Conservation (phyloP, 106 monocot genomes). For the Dendrobium catenatum region DNA sequence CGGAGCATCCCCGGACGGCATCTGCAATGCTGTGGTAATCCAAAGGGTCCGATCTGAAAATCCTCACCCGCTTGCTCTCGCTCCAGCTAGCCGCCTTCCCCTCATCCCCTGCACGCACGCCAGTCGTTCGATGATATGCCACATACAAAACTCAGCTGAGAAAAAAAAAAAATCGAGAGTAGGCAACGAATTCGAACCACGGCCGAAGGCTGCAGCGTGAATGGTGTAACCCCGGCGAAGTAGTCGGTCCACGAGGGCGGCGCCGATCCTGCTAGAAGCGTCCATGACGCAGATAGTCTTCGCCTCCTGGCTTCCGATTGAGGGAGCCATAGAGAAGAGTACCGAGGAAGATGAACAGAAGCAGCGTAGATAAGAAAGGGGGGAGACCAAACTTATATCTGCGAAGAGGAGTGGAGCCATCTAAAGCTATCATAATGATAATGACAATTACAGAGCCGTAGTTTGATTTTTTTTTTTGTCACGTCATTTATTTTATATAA, state of each 20-base stretch:
- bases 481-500: no score
- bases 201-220: conserved; percentile 56
- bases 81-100: conserved; percentile 12
- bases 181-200: conserved; percentile 8
- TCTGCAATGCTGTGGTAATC: conserved; percentile 82
- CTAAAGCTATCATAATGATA: not conserved
- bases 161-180: not conserved
- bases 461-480: no score
- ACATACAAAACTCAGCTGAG: not conserved
- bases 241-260: conserved; percentile 51
- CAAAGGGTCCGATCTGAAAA: conserved; percentile 66
- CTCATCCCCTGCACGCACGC: conserved; percentile 5
- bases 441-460: not conserved
- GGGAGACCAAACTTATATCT: not conserved
- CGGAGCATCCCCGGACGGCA: conserved; percentile 78
- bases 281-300: conserved; percentile 87
- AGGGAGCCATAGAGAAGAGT: conserved; percentile 10
- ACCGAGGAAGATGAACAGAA: conserved; percentile 4
- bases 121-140: not conserved
- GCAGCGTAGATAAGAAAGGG: not conserved
- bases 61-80: conserved; percentile 34
- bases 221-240: conserved; percentile 70
- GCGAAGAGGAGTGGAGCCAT: not conserved
- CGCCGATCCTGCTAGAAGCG: conserved; percentile 50
- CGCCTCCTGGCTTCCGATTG: conserved; percentile 5